A percentile compares a stretch with the other conserved stretches of the same genome.
Evolutionary conservation across 768 basidiomycete genomes (phyloP).

Genomic region (Lactifluus subvellereus): DNA sequence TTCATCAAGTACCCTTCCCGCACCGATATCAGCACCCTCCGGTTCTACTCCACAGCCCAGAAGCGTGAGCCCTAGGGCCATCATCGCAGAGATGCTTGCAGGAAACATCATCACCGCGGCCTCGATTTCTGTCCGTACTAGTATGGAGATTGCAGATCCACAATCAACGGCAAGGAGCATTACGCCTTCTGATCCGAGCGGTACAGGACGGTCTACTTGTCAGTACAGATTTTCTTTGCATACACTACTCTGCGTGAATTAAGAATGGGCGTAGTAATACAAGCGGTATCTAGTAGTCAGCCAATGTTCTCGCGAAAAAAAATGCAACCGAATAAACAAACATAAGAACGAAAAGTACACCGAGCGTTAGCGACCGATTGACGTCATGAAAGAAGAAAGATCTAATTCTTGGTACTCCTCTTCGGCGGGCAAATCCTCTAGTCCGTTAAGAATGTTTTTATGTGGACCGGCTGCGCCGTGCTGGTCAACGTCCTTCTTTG

Average conservation of each 20-base stretch:
- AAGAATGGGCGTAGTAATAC: conserved; percentile 22
- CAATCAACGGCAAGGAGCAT: not conserved
- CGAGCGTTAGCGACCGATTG: conserved; percentile 49
- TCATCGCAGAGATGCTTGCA: too few species aligned
- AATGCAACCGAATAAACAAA: conserved; percentile 26
- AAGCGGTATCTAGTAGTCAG: conserved; percentile 15
- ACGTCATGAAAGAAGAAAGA: conserved; percentile 82
- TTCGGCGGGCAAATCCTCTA: conserved; percentile 88
- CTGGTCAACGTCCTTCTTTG: conserved; percentile 50
- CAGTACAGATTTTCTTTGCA: conserved; percentile 14
- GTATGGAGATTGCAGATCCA: too few species aligned
- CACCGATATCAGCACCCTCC: too few species aligned
- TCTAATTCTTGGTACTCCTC: conserved; percentile 90
- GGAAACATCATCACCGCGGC: too few species aligned
- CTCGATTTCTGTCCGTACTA: too few species aligned
- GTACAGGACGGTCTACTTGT: conserved; percentile 13
- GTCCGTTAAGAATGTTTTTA: conserved; percentile 80
- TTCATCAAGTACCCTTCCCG: too few species aligned
- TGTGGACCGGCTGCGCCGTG: conserved; percentile 51
- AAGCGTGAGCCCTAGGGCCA: too few species aligned
- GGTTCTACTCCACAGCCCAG: too few species aligned
- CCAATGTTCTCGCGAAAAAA: conserved; percentile 9
- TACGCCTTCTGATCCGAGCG: conserved; percentile 19
- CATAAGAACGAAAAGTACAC: conserved; percentile 28
- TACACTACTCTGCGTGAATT: conserved; percentile 21